These are phyloP conservation scores for Diddensiella santjacobensis DNA, from an alignment of 805 yeast species.

Conservation along the genomic window DNA sequence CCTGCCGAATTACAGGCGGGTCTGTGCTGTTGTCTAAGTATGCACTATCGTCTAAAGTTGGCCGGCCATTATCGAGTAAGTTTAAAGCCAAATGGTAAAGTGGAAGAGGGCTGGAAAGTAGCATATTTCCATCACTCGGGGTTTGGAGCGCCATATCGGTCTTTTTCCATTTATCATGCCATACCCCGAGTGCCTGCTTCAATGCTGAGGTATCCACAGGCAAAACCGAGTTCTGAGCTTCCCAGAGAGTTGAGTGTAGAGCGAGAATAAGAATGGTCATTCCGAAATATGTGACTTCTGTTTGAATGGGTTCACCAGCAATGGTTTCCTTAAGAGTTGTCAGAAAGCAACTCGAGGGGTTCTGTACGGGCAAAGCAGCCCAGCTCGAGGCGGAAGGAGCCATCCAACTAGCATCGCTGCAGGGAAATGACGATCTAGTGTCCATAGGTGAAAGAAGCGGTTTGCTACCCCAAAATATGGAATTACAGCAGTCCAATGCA, in stretches of 20 bases:
- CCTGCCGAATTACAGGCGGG: constrained; percentile 4
- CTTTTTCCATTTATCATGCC: not conserved
- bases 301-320: not conserved
- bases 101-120: not conserved
- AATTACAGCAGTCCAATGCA: constrained; percentile 3
- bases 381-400: not conserved
- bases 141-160: not conserved
- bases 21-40: not conserved
- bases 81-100: not conserved
- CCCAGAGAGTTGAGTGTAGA: constrained; percentile 1
- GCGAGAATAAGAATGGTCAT: constrained; percentile 1
- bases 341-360: constrained; percentile 1
- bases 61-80: not conserved
- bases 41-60: constrained; percentile 1
- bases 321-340: not conserved
- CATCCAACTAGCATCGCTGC: constrained; percentile 1
- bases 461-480: constrained; percentile 1
- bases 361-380: constrained; percentile 4
- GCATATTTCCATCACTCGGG: not conserved
- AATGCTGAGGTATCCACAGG: not conserved
- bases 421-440: constrained; percentile 3
- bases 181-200: not conserved
- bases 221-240: constrained; percentile 3
- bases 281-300: not conserved
- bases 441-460: constrained; percentile 5